These are phyloP conservation scores for Loxodes magnus DNA, from an alignment of 73 alveolate species.

Conservation along the genomic window DNA sequence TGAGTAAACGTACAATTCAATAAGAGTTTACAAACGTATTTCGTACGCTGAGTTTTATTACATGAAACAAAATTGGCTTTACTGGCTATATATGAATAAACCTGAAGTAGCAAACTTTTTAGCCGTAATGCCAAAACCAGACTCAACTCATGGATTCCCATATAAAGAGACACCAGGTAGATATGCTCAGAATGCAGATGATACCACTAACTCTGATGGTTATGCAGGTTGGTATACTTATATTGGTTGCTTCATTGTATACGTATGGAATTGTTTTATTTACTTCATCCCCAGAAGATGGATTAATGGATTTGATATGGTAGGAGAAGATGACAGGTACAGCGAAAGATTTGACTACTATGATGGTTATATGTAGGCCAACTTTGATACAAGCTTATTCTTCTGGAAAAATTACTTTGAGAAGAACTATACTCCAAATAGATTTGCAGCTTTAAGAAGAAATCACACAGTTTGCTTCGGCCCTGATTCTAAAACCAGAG, in stretches of 20 bases:
- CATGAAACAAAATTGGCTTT: not conserved
- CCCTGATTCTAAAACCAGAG: not conserved
- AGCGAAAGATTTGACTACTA: not conserved
- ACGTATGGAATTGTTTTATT: not conserved
- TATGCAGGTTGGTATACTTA: slow-evolving; percentile 1
- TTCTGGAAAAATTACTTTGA: not conserved
- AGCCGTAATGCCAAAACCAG: slow-evolving; percentile 2
- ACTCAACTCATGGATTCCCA: slow-evolving; percentile 6
- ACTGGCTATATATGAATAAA: not conserved
- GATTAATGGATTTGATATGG: not conserved
- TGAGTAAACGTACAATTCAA: not conserved
- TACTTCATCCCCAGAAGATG: not conserved
- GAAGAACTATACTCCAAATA: not conserved
- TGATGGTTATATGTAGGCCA: not conserved
- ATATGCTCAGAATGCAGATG: not conserved
- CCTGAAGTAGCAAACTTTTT: not conserved
- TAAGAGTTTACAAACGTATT: not conserved
- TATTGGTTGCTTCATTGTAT: not conserved
- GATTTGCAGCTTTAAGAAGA: not conserved
- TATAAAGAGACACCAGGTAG: not conserved
- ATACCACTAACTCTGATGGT: slow-evolving; percentile 5
- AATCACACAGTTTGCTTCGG: not conserved
- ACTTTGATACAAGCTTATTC: not conserved
- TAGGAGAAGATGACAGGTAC: not conserved
- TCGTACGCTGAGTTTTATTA: not conserved